Base-by-base conservation (phyloP, 768 basidiomycete genomes). In the Boletus pseudopeckii region DNA sequence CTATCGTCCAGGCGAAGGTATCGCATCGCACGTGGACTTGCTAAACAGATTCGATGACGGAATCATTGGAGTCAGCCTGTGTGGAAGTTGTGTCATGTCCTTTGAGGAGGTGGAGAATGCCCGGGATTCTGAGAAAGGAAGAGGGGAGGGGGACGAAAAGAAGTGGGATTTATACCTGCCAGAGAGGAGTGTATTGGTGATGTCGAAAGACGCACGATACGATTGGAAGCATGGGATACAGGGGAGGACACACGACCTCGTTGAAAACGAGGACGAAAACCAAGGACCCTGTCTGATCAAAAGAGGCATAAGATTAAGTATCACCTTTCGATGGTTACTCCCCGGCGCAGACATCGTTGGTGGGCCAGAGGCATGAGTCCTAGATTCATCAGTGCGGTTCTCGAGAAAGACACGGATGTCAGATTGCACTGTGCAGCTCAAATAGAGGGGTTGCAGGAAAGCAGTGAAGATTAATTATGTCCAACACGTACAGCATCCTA, bases 201-300 rank as follows among this genome's bases (percentile, higher is more conserved):
- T 98, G 55, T 82, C 84, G 5, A 84, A 83, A 33, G 86, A 88
- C 33, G 91, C 95, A 14, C 80, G 95, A 37, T 97, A 91, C 69
- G 69, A 72, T 3, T 98, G 92, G 91, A 83, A 82, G 9, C 95
- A 98, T 70, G 95, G 90, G 5, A 98, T 98, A 52, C 80, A 83
- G 32, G 77, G 77, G 49, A 72, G 80, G 48, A 72, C 60, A 36
- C 74, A 77, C 37, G 92, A 95, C 65, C 71, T 76, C 50, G 86
- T 94, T 17, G 71, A 76, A 64, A 50, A 53, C 42, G 56, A 62
- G 22, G 63, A 62, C 9, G 61, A 53, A 30, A 65, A 51, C 15
- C 60, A 53, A 5, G 64, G 33, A 22, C 53, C 56, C 33, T 57
- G 61, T 36, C 76, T 80, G 75, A 71, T 87, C 10, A 69, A 75